phyloP scores from a whole-genome alignment of 2,329 filamentous ascomycete genomes.

The Neofusicoccum cordaticola region DNA sequence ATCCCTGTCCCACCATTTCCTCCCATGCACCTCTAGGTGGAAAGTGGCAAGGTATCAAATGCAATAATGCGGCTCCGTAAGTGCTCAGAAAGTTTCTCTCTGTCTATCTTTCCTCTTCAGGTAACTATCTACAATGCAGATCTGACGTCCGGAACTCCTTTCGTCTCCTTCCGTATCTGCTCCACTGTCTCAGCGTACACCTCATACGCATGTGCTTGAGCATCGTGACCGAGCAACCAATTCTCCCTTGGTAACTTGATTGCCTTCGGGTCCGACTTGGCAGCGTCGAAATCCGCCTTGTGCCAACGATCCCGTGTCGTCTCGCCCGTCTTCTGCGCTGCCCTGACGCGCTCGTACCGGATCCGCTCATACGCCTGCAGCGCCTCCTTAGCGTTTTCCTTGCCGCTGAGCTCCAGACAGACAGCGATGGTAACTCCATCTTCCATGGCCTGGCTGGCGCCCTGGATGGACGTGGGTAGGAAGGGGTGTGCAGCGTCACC shows the following conservation, averaged over 20 bases:
- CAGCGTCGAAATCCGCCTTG: slow-evolving; percentile 24
- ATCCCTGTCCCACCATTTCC: too few relatives aligned
- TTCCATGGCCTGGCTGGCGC: slow-evolving; percentile 53
- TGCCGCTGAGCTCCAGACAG: slow-evolving; percentile 20
- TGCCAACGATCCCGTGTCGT: slow-evolving; percentile 28
- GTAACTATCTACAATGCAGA: not conserved
- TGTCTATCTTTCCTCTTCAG: too few relatives aligned
- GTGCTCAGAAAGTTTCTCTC: too few relatives aligned
- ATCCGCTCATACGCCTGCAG: slow-evolving; percentile 26
- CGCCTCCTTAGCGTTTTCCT: slow-evolving; percentile 22
- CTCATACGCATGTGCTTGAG: slow-evolving; percentile 31
- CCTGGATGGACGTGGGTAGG: slow-evolving; percentile 52
- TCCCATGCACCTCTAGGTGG: too few relatives aligned
- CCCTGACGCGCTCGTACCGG: slow-evolving; percentile 24
- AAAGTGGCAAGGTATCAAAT: too few relatives aligned
- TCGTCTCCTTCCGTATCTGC: slow-evolving; percentile 8
- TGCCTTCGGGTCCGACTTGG: slow-evolving; percentile 23
- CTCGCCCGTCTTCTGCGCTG: slow-evolving; percentile 27
- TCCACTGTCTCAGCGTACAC: slow-evolving; percentile 28
- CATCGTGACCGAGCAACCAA: slow-evolving; percentile 32
- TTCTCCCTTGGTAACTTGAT: slow-evolving; percentile 29
- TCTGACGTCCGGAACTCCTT: not conserved
- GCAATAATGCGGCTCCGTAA: too few relatives aligned
- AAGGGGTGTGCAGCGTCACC: slow-evolving; percentile 55
- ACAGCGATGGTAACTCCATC: slow-evolving; percentile 33